Percentiles rank a stretch among this genome's conserved stretches.
Evolutionary conservation across 805 yeast species (phyloP).

Genomic region (Ogataea paraovalis): DNA sequence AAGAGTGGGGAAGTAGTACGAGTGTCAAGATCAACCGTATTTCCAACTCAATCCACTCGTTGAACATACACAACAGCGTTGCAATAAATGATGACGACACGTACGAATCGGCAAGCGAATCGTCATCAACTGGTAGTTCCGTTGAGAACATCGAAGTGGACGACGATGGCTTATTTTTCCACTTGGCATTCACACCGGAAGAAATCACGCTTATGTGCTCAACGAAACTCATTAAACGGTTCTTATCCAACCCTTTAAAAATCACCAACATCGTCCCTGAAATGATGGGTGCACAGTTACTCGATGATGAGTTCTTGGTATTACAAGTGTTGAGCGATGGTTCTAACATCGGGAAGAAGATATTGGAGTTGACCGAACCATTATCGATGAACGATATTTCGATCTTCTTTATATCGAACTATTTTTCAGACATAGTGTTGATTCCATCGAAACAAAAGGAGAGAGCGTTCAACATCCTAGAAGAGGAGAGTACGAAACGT

Average conservation of each 20-base stretch:
- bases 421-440: conserved; percentile 59
- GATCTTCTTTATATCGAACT: conserved; percentile 57
- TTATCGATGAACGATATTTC: conserved; percentile 54
- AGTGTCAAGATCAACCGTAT: conserved; percentile 3
- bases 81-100: conserved; percentile 9
- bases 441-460: conserved; percentile 45
- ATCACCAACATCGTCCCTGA: conserved; percentile 23
- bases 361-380: conserved; percentile 54
- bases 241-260: conserved; percentile 38
- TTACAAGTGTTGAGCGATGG: conserved; percentile 62
- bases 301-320: conserved; percentile 44
- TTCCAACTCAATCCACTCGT: conserved; percentile 15
- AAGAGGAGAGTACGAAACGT: conserved; percentile 22
- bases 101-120: conserved; percentile 4
- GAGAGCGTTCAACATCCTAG: conserved; percentile 43
- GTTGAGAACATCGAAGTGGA: conserved; percentile 15
- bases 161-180: conserved; percentile 48
- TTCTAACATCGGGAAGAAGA: conserved; percentile 46
- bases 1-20: not conserved
- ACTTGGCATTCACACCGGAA: conserved; percentile 57
- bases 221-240: conserved; percentile 31
- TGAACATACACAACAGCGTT: conserved; percentile 7
- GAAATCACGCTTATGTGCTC: conserved; percentile 61
- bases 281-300: conserved; percentile 33
- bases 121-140: conserved; percentile 2